Percentiles rank a stretch among this genome's conserved stretches.
Evolutionary conservation across 140 eudicot genomes (phyloP).

Genomic region (Oenanthe javanica): DNA sequence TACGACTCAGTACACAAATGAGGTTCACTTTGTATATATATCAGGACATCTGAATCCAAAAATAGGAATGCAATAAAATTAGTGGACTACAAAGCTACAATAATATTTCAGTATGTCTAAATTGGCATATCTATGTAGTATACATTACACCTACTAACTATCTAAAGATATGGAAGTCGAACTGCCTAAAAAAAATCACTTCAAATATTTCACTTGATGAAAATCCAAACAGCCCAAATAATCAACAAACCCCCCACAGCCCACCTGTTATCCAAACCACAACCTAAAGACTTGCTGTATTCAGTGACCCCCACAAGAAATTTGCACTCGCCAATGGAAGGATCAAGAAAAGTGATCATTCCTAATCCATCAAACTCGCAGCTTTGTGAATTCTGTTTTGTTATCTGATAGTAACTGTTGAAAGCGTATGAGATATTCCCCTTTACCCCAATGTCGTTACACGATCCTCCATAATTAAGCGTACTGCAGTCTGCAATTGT

Average conservation of each 20-base stretch:
- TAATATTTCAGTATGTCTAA: slow-evolving; percentile 3
- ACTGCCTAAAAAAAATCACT: slow-evolving; percentile 20
- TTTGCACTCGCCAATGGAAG: slow-evolving; percentile 76
- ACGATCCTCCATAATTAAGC: slow-evolving; percentile 80
- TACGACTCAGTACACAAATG: not conserved
- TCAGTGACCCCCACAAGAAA: slow-evolving; percentile 82
- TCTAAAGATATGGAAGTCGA: slow-evolving; percentile 20
- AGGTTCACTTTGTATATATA: not conserved
- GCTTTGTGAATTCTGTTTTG: slow-evolving; percentile 64
- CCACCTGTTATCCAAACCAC: slow-evolving; percentile 20
- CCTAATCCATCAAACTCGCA: slow-evolving; percentile 95
- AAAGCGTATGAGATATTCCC: slow-evolving; percentile 89
- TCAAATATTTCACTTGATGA: slow-evolving; percentile 23
- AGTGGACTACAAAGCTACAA: not conserved
- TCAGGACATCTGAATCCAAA: not conserved
- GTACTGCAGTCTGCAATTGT: slow-evolving; percentile 78
- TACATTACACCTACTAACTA: slow-evolving; percentile 12
- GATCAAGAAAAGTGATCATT: slow-evolving; percentile 76
- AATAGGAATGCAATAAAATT: not conserved
- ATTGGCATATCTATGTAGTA: slow-evolving; percentile 19
- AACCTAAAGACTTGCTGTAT: slow-evolving; percentile 30
- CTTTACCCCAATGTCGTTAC: slow-evolving; percentile 68
- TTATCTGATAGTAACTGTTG: slow-evolving; percentile 78
- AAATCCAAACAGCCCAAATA: slow-evolving; percentile 26
- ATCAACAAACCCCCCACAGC: slow-evolving; percentile 18